Base-by-base conservation (phyloP, 371 early-diverging fungal species). In the Lichtheimia ramosa region DNA sequence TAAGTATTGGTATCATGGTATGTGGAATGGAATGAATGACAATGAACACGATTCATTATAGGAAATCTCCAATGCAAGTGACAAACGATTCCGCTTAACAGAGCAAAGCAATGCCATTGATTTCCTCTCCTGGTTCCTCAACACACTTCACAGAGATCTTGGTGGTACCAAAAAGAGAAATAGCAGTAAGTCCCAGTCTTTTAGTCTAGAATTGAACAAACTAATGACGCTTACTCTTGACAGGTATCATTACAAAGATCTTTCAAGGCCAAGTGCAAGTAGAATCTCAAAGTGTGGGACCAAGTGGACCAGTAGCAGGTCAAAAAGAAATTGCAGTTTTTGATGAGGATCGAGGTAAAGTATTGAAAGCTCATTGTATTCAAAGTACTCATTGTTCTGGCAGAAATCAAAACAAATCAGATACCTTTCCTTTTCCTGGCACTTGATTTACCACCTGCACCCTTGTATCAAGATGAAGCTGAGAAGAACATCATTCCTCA, bases 401-500 rank as follows among this genome's bases (percentile, higher is more conserved):
- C 66, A 85, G 89, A 81, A 50, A 79, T 86, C 46, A 73, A 68
- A 5, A 73, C 71, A 40, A 71, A 59, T 3, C 70, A 63, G 1
- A 69, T 77, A 2, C 94, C 97, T 1, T 97, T 97, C 69, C 65
- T 96, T 54, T 86, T 94, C 49, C 76, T 99, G 52, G 87, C 92
- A 0, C 70, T 99, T 58, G 98, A 99, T 61, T 73, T 97, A 24
- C 99, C 98, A 10, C 93, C 94, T 8, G 87, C 92, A 21, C 99
- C 98, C 3, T 75, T 99, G 39, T 98, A 95, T 70, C 87, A 90
- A 43, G 95, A 94, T 68, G 95, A 95, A 49, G 68, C 82, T 5
- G 94, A 95, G 59, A 87, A 88, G 49, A 92, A 91, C 46, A 92
- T 94, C 60, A 93, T 98, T 61, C 99, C 99, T 13, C 99, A 99